Percentiles rank a stretch among this genome's conserved stretches.
These are phyloP conservation scores for Cystofilobasidium macerans DNA, from an alignment of 768 basidiomycete species.

Conservation along the genomic window DNA sequence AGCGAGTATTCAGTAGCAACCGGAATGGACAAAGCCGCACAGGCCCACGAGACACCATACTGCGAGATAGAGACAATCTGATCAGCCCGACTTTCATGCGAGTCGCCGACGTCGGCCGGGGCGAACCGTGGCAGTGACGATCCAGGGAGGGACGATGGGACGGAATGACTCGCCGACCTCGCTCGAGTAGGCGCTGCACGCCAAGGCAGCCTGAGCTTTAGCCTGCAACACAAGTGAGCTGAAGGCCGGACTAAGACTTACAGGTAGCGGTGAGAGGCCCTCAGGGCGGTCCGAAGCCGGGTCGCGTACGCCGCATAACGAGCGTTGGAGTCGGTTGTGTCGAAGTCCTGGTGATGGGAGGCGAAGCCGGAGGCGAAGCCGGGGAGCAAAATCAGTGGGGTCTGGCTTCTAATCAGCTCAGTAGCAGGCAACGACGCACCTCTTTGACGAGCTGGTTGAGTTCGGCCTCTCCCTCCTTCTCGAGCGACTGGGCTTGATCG, in stretches of 20 bases:
- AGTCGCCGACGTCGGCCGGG: too few relatives aligned
- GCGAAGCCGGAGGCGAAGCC: too few relatives aligned
- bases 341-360: conserved; percentile 25
- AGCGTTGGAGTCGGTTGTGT: conserved; percentile 37
- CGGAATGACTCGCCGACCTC: conserved; percentile 40
- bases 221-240: too few relatives aligned
- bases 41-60: conserved; percentile 40
- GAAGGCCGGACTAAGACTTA: too few relatives aligned
- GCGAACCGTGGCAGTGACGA: conserved; percentile 20
- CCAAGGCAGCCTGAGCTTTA: too few relatives aligned
- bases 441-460: conserved; percentile 33
- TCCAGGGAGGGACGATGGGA: conserved; percentile 37
- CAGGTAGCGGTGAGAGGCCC: conserved; percentile 36
- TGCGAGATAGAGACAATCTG: background rate
- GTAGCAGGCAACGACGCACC: conserved; percentile 29
- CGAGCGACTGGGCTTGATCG: conserved; percentile 24
- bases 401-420: too few relatives aligned
- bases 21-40: conserved; percentile 16
- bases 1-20: too few relatives aligned
- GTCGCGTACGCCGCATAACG: conserved; percentile 38
- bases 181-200: conserved; percentile 30
- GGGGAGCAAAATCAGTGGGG: too few relatives aligned
- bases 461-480: conserved; percentile 30
- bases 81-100: too few relatives aligned
- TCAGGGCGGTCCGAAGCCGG: conserved; percentile 35